Percentiles rank a stretch among this genome's conserved stretches.
phyloP scores from a whole-genome alignment of 2,329 filamentous ascomycete genomes.

The Dendrostoma leiphaemia region DNA sequence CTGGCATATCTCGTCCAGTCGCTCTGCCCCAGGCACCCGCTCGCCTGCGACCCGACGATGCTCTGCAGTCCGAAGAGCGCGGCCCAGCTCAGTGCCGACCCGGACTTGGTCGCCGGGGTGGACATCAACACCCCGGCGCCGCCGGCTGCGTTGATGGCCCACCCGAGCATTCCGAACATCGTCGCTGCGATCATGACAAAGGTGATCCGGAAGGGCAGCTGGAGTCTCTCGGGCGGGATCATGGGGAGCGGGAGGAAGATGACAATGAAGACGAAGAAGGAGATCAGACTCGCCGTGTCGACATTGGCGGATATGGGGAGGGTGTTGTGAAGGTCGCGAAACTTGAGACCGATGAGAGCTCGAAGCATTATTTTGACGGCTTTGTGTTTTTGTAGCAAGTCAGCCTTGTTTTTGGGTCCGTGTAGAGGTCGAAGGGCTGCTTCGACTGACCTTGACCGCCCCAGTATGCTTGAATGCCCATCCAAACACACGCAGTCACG shows the following conservation, averaged over 20 bases:
- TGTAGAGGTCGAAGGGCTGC: no score
- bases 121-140: conserved; percentile 26
- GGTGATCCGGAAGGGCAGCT: conserved; percentile 26
- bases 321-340: conserved; percentile 25
- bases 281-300: conserved; percentile 26
- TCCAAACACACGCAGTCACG: conserved; percentile 30
- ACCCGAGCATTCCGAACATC: conserved; percentile 32
- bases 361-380: conserved; percentile 30
- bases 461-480: conserved; percentile 30
- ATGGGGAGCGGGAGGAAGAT: conserved; percentile 27
- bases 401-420: no score
- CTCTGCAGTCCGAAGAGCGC: conserved; percentile 29
- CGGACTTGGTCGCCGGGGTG: conserved; percentile 22
- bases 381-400: no score
- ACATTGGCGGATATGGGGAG: conserved; percentile 25
- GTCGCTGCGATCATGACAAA: conserved; percentile 30
- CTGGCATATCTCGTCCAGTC: conserved; percentile 33
- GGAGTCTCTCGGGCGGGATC: conserved; percentile 29
- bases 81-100: conserved; percentile 29
- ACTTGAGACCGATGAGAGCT: conserved; percentile 27
- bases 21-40: conserved; percentile 28
- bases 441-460: conserved; percentile 23
- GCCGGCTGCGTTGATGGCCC: conserved; percentile 26
- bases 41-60: conserved; percentile 28
- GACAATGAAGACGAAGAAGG: conserved; percentile 29